A percentile compares a stretch with the other conserved stretches of the same genome.
Evolutionary conservation across 345 rosid genomes (phyloP).

Genomic region (Rhizophora apiculata): DNA sequence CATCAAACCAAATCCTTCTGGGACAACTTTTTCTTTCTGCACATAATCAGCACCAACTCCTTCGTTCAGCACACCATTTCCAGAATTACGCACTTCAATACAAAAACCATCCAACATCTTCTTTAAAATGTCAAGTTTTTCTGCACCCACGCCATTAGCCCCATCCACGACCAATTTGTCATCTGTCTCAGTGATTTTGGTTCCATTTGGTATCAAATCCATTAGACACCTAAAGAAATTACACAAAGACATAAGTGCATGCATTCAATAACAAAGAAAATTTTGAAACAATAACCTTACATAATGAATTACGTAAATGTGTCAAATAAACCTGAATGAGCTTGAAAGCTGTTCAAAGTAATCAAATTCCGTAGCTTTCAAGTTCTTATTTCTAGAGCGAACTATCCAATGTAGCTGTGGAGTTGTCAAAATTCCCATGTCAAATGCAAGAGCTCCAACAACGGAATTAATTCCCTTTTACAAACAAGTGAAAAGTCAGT

Average conservation of each 20-base stretch:
- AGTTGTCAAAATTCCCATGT: constrained; percentile 83
- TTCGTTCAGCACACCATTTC: constrained; percentile 80
- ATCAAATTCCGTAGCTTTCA: constrained; percentile 59
- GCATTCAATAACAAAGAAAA: background rate
- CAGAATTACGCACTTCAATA: constrained; percentile 73
- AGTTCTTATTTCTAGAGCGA: constrained; percentile 71
- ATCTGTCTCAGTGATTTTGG: constrained; percentile 20
- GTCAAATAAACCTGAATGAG: constrained; percentile 54
- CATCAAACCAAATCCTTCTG: constrained; percentile 53
- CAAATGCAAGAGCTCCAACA: constrained; percentile 52
- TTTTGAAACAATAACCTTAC: background rate
- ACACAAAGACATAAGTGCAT: constrained; percentile 13
- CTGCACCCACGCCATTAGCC: constrained; percentile 92
- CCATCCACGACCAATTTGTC: constrained; percentile 71
- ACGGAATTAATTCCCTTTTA: constrained; percentile 65
- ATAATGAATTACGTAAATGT: background rate
- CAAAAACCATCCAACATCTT: constrained; percentile 44
- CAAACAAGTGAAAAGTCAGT: constrained; percentile 10
- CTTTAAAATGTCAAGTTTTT: constrained; percentile 57
- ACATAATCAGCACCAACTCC: constrained; percentile 95
- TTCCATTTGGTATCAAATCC: constrained; percentile 52
- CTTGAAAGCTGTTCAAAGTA: constrained; percentile 74
- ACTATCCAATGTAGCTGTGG: constrained; percentile 98
- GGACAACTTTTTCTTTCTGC: constrained; percentile 88
- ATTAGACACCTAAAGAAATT: constrained; percentile 49